Evolutionary conservation across 2,329 filamentous ascomycete genomes (phyloP).

Genomic region (Trichoderma sp.): DNA sequence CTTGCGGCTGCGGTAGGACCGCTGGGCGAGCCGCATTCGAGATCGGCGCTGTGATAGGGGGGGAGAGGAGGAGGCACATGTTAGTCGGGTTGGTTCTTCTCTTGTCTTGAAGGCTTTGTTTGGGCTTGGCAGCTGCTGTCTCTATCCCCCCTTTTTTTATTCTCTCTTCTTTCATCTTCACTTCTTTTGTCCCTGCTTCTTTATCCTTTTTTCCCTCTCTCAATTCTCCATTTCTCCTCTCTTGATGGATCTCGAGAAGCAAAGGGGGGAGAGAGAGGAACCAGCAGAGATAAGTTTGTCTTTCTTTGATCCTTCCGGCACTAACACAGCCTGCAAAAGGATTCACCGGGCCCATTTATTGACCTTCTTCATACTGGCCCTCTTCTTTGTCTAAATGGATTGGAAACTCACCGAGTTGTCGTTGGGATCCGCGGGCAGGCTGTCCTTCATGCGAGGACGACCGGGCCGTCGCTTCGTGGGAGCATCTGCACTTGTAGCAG

Average conservation of each 20-base stretch:
- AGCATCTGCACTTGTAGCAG: background rate
- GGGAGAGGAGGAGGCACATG: background rate
- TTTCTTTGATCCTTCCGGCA: background rate
- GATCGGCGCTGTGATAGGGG: constrained; percentile 7
- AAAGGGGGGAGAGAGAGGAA: too few relatives aligned
- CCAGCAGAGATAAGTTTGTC: too few relatives aligned
- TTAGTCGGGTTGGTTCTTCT: background rate
- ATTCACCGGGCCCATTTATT: background rate
- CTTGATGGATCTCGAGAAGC: too few relatives aligned
- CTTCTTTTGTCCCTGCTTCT: too few relatives aligned
- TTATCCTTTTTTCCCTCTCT: too few relatives aligned
- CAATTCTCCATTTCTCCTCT: too few relatives aligned
- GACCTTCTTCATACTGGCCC: background rate
- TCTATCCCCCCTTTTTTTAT: too few relatives aligned
- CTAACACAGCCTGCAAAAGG: background rate
- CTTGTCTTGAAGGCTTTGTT: background rate
- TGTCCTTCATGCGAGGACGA: constrained; percentile 26
- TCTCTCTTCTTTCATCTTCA: too few relatives aligned
- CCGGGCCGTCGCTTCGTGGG: constrained; percentile 19
- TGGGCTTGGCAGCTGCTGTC: too few relatives aligned
- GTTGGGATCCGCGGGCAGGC: constrained; percentile 16
- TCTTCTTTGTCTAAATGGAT: background rate
- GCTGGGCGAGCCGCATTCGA: constrained; percentile 25
- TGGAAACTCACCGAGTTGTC: constrained; percentile 18
- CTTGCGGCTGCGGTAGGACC: constrained; percentile 26